phyloP scores from a whole-genome alignment of 306 rosid species.

The Dalbergia cultrata region DNA sequence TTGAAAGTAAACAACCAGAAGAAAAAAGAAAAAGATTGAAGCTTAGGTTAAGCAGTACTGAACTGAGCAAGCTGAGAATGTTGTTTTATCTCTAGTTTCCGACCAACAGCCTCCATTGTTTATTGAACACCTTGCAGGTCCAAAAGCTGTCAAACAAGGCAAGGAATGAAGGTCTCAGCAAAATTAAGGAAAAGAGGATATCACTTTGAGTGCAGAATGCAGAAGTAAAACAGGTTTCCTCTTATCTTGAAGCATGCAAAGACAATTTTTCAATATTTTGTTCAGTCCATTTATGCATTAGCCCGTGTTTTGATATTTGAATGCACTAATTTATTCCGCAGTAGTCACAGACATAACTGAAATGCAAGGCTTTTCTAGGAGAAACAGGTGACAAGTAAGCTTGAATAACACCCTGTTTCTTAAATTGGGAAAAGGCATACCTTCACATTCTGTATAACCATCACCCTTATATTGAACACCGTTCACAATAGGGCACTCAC shows the following conservation, averaged over 20 bases:
- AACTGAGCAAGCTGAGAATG: slow-evolving; percentile 95
- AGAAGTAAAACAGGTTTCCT: slow-evolving; percentile 19
- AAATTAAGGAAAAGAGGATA: slow-evolving; percentile 17
- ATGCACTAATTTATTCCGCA: slow-evolving; percentile 7
- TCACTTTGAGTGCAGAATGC: background rate
- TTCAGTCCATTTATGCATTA: background rate
- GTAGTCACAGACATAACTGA: background rate
- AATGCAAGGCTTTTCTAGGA: background rate
- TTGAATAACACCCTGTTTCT: background rate
- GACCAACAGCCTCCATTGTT: slow-evolving; percentile 97
- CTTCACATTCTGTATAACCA: slow-evolving; percentile 82
- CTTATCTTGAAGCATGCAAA: slow-evolving; percentile 5
- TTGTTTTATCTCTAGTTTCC: slow-evolving; percentile 55
- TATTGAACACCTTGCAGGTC: slow-evolving; percentile 88
- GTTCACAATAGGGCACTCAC: slow-evolving; percentile 83
- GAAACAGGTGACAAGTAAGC: background rate
- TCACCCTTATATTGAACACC: slow-evolving; percentile 92
- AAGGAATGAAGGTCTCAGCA: slow-evolving; percentile 36
- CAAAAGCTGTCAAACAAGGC: slow-evolving; percentile 73
- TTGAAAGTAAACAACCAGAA: slow-evolving; percentile 2
- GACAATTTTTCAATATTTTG: background rate
- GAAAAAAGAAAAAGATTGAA: slow-evolving; percentile 8
- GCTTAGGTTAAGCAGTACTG: slow-evolving; percentile 58
- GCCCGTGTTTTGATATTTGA: background rate
- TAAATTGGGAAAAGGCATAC: slow-evolving; percentile 51